Conservation (phyloP, 2,329 filamentous ascomycete genomes). For the Fusarium napiforme region DNA sequence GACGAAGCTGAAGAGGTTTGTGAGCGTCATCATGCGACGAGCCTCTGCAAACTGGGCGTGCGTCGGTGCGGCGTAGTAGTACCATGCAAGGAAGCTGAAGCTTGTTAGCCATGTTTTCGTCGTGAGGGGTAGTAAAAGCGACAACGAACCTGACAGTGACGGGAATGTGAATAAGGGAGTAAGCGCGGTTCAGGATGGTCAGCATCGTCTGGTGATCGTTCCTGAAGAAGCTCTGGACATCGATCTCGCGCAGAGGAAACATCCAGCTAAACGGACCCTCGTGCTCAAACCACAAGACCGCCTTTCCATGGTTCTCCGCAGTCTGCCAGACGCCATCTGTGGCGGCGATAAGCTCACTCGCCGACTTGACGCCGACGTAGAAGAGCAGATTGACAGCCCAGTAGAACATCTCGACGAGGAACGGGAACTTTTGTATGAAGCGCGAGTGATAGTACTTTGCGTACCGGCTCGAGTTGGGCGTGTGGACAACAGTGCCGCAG, state of each 20-base stretch:
- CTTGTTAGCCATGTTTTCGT: not conserved
- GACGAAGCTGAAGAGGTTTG: conserved; percentile 65
- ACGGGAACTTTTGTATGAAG: conserved; percentile 73
- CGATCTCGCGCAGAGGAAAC: conserved; percentile 62
- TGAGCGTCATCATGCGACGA: conserved; percentile 59
- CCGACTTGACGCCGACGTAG: conserved; percentile 55
- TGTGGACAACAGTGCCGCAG: conserved; percentile 61
- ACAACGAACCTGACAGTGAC: conserved; percentile 50
- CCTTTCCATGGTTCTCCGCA: conserved; percentile 65
- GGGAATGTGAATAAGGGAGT: conserved; percentile 70
- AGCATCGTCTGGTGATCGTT: conserved; percentile 62
- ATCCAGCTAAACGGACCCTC: conserved; percentile 60
- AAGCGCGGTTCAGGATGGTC: conserved; percentile 67
- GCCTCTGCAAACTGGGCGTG: conserved; percentile 51
- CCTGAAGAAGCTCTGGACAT: conserved; percentile 68
- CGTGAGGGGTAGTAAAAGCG: not conserved
- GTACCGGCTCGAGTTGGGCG: conserved; percentile 71
- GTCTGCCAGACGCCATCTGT: conserved; percentile 63
- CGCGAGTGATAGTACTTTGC: conserved; percentile 68
- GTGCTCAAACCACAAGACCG: conserved; percentile 66
- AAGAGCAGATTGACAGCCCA: conserved; percentile 74
- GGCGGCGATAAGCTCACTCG: conserved; percentile 49
- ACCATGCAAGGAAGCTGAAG: conserved; percentile 69
- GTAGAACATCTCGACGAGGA: conserved; percentile 79
- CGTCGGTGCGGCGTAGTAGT: conserved; percentile 66